Evolutionary conservation across 148 eudicot genomes (phyloP).

Genomic region (Rhododendron molle): DNA sequence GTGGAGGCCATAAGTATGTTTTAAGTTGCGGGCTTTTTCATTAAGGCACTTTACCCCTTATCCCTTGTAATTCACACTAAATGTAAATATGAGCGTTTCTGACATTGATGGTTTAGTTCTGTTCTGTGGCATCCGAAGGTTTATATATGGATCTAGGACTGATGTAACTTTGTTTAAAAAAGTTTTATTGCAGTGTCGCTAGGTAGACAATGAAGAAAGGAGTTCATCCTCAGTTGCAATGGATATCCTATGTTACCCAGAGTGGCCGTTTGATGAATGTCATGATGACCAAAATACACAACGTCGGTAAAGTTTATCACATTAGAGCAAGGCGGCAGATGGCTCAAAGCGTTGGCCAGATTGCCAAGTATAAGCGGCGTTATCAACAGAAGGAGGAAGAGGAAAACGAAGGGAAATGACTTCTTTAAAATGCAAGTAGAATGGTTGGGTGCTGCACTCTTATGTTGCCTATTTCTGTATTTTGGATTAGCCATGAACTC

Average conservation of each 20-base stretch:
- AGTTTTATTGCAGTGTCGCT: not conserved
- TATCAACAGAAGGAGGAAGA: conserved; percentile 44
- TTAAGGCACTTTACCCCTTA: not conserved
- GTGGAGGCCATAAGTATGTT: not conserved
- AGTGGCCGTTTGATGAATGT: conserved; percentile 48
- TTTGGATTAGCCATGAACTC: not conserved
- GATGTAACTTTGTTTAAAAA: conserved; percentile 17
- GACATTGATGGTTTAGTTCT: not conserved
- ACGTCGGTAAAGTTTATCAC: conserved; percentile 80
- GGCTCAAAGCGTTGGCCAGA: conserved; percentile 73
- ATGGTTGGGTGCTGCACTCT: not conserved
- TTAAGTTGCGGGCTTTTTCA: not conserved
- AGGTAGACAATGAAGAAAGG: conserved; percentile 56
- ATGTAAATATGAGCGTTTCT: not conserved
- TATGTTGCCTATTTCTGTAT: not conserved
- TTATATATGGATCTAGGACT: not conserved
- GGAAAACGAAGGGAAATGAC: conserved; percentile 39
- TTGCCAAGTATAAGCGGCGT: conserved; percentile 79
- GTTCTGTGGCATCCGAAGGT: not conserved
- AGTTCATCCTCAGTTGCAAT: conserved; percentile 73
- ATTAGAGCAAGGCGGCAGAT: conserved; percentile 71
- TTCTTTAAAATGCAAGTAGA: conserved; percentile 5
- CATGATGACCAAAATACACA: conserved; percentile 81
- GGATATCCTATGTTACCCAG: conserved; percentile 68
- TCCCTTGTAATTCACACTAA: not conserved